Evolutionary conservation across 495 filamentous ascomycete genomes (phyloP), one percentile per base, ranked within the genome.

Genomic region (Penicillium cinerascens): DNA sequence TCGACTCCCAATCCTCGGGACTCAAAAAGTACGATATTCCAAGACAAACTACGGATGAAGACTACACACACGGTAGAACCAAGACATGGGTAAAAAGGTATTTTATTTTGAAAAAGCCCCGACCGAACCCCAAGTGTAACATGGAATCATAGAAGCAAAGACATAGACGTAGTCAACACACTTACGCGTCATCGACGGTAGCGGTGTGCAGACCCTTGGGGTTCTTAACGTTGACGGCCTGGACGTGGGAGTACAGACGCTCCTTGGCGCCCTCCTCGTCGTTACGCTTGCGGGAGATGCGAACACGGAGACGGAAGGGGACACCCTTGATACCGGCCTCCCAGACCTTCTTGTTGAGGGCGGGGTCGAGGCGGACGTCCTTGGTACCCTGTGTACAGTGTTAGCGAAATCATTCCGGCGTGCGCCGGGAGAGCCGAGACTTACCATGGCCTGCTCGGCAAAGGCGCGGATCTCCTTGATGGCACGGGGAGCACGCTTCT

Each of bases 271-370:
- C 91, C 80, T 99, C 93, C 82, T 99, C 93, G 73, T 99, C 93
- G 82, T 99, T 99, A 83, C 93, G 91, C 86, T 95, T 93, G 73
- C 93, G 89, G 62, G 90, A 95, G 80, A 99, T 96, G 78, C 95
- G 89, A 66, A 99, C 82, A 66, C 93, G 92, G 59, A 99, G 82
- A 74, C 93, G 84, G 87, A 87, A 97, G 47, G 92, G 90, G 59
- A 96, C 91, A 68, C 95, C 95, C 85, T 97, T 97, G 79, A 99
- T 85, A 74, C 93, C 93, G 70, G 87, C 82, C 77, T 99, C 95
- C 93, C 93, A 99, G 77, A 99, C 92, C 83, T 99, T 97, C 87
- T 99, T 99, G 86, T 99, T 99, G 60, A 99, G 80, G 74, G 89
- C 88, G 59, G 93, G 93, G 81, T 97, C 93, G 70, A 99, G 76